These are phyloP conservation scores for Telopea speciosissima DNA, from an alignment of 177 flowering plant species.

Conservation along the genomic window DNA sequence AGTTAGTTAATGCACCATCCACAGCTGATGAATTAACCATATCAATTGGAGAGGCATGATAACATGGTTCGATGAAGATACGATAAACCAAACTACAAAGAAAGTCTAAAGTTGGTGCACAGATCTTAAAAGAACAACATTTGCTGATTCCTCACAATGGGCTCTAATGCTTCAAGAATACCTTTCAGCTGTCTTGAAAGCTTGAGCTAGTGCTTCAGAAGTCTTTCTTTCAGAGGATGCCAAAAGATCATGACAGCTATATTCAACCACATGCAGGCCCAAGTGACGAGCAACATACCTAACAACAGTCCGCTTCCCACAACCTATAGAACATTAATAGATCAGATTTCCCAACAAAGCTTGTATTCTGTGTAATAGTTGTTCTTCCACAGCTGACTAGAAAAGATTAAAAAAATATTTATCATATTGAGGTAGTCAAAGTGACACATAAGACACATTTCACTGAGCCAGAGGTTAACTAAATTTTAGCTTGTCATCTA, in stretches of 20 bases:
- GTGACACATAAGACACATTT: no score
- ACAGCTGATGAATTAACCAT: no score
- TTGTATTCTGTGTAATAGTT: neutral
- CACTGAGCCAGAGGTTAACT: no score
- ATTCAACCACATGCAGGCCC: slow-evolving; percentile 88
- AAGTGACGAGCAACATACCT: slow-evolving; percentile 66
- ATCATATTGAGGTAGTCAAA: no score
- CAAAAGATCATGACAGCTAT: slow-evolving; percentile 64
- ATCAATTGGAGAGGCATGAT: neutral
- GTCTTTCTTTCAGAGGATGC: slow-evolving; percentile 60
- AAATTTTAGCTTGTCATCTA: no score
- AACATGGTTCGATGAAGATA: neutral
- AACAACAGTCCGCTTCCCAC: slow-evolving; percentile 85
- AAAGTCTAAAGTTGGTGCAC: neutral
- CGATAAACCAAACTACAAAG: neutral
- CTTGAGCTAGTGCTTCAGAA: slow-evolving; percentile 62
- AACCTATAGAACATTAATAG: slow-evolving; percentile 41
- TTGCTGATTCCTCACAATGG: neutral
- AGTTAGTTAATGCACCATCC: no score
- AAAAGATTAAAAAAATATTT: no score
- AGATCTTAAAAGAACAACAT: neutral
- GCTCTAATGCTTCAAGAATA: slow-evolving; percentile 19
- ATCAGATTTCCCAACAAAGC: slow-evolving; percentile 8
- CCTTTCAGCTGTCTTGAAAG: slow-evolving; percentile 72
- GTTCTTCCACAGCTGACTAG: no score